phyloP scores from a whole-genome alignment of 2,329 filamentous ascomycete species.

The Curvularia lunata region DNA sequence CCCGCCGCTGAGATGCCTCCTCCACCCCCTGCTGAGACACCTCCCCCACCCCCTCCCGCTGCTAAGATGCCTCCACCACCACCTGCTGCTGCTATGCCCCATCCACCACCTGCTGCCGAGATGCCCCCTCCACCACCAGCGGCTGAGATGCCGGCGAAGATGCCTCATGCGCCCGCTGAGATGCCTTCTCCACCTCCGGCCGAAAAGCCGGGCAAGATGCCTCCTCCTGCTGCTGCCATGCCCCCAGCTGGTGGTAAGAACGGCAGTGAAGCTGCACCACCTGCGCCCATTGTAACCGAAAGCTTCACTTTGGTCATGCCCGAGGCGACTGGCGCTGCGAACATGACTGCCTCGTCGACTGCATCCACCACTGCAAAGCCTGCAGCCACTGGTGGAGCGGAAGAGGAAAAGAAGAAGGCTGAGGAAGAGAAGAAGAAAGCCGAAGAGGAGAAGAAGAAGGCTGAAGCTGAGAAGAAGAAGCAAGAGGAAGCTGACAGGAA shows the following conservation, averaged over 20 bases:
- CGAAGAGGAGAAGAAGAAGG: slow-evolving; percentile 9
- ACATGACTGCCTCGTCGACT: background rate
- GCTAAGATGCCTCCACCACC: background rate
- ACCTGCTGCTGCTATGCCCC: background rate
- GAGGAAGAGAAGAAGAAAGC: slow-evolving; percentile 4
- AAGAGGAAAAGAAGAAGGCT: slow-evolving; percentile 8
- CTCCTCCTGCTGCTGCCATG: background rate
- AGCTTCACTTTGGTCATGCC: slow-evolving; percentile 19
- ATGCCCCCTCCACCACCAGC: slow-evolving; percentile 1
- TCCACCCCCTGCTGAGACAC: slow-evolving; percentile 3
- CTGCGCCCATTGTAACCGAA: slow-evolving; percentile 14
- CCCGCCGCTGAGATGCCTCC: slow-evolving; percentile 1
- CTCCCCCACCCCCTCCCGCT: background rate
- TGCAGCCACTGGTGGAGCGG: slow-evolving; percentile 2
- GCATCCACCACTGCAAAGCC: background rate
- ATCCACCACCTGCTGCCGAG: background rate
- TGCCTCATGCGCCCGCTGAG: background rate
- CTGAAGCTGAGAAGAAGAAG: slow-evolving; percentile 6
- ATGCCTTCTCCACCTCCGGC: background rate
- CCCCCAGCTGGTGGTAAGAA: background rate
- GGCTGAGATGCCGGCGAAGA: slow-evolving; percentile 4
- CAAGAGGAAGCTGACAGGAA: slow-evolving; percentile 1
- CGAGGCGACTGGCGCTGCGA: background rate
- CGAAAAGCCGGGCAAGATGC: background rate
- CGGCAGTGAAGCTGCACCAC: slow-evolving; percentile 9